Percentiles rank a stretch among this genome's conserved stretches.
These are phyloP conservation scores for Trichomonascaceae sp. DNA, from an alignment of 1,139 yeast species.

Conservation along the genomic window DNA sequence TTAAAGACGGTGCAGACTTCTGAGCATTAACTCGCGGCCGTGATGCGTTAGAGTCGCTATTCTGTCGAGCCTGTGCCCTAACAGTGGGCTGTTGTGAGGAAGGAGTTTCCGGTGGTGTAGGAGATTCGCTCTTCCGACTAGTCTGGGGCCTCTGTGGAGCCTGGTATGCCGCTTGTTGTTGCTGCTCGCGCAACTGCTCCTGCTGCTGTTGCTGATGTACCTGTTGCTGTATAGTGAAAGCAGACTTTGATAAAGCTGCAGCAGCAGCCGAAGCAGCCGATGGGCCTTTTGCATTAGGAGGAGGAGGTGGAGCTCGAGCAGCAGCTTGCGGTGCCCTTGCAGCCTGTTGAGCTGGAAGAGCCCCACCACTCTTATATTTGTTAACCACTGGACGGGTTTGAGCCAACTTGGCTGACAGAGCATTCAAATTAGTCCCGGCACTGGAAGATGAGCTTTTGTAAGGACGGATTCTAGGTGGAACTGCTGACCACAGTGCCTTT, in stretches of 20 bases:
- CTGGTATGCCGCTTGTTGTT: conserved; percentile 4
- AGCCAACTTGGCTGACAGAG: conserved; percentile 1
- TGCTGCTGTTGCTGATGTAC: conserved; percentile 10
- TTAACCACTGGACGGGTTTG: neutral
- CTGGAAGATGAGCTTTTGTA: conserved; percentile 41
- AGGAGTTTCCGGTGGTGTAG: conserved; percentile 8
- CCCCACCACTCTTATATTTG: neutral
- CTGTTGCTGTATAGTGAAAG: conserved; percentile 12
- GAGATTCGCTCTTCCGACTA: conserved; percentile 7
- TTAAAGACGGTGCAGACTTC: neutral
- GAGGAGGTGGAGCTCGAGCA: neutral
- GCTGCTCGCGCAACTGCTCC: conserved; percentile 6
- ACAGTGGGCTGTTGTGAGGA: conserved; percentile 11
- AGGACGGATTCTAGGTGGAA: conserved; percentile 76
- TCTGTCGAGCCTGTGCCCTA: neutral
- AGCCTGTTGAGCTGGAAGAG: neutral
- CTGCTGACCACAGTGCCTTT: conserved; percentile 58
- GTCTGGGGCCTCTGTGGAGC: conserved; percentile 3
- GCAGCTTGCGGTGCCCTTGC: neutral
- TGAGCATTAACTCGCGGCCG: neutral
- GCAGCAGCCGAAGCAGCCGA: conserved; percentile 26
- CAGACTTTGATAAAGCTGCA: conserved; percentile 20
- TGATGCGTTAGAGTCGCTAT: neutral
- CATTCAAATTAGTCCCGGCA: conserved; percentile 6
- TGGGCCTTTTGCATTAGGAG: neutral